phyloP scores from a whole-genome alignment of 139 green algal genomes.

The Yamagishiella unicocca region DNA sequence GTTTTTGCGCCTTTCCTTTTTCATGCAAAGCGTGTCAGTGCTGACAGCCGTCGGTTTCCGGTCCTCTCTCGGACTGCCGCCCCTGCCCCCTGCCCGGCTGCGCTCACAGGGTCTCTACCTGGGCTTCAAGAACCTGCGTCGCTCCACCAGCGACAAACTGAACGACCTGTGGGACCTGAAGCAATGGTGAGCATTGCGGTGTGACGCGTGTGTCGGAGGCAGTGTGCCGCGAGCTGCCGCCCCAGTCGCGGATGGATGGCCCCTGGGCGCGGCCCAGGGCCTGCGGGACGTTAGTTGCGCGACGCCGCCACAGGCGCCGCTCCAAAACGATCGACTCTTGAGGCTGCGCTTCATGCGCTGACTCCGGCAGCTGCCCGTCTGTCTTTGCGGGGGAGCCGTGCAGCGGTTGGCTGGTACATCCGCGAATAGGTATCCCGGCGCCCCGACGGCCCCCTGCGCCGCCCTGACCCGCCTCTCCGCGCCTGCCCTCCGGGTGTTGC shows the following conservation, averaged over 20 bases:
- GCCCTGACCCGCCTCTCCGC: too few relatives aligned
- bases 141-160: not conserved
- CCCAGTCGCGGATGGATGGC: too few relatives aligned
- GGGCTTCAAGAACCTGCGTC: conserved; percentile 15
- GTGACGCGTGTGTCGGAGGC: not conserved
- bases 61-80: not conserved
- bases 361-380: too few relatives aligned
- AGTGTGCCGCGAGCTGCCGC: not conserved
- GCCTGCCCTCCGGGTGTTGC: not conserved
- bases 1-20: not conserved
- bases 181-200: not conserved
- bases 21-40: not conserved
- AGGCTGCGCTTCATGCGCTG: too few relatives aligned
- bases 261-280: too few relatives aligned
- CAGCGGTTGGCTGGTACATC: too few relatives aligned
- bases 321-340: too few relatives aligned
- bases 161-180: conserved; percentile 48
- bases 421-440: too few relatives aligned
- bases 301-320: too few relatives aligned
- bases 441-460: too few relatives aligned
- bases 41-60: not conserved
- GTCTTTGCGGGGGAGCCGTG: too few relatives aligned
- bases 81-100: not conserved
- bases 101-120: conserved; percentile 47
- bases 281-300: too few relatives aligned